Evolutionary conservation across 2,329 filamentous ascomycete species (phyloP), one percentile per base, ranked within the genome.

Genomic region (Aspergillus fischeri): DNA sequence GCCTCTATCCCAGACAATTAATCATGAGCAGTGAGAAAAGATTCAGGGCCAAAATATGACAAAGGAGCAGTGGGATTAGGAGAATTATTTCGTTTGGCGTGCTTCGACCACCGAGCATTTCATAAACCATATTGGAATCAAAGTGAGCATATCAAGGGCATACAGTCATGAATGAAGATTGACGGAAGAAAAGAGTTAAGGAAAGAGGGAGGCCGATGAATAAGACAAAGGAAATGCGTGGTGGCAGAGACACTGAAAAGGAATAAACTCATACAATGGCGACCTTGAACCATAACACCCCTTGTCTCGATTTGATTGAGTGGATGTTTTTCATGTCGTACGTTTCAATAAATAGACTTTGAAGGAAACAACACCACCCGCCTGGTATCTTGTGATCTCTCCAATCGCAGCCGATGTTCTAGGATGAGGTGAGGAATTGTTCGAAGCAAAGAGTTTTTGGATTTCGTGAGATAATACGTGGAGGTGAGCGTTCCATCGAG

Each of bases 1-100:
- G 54, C 57, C 60, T 59, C 61, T 65, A 62, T 56, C 61, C 58
- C 61, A 60, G 59, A 60, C 41, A 58, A 65, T 60, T 64, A 63
- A 60, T 59, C 64, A 62, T 57, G 59, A 62, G 61, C 55, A 60
- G 68, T 63, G 64, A 56, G 11, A 61, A 50, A 58, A 57, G 54
- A 54, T 49, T 60, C 56, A 58, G 58, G 45, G 48, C 42, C 56
- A 61, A 59, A 51, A 60, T 59, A 27, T 50, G 60, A 48, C 55
- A 50, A 29, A 53, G 41, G 50, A 55, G 62, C 59, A 56, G 56
- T 56, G 44, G 32, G 44, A 55, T 57, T 54, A 51, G 53, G 58
- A 62, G 57, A 61, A 61, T 57, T 52, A 59, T 58, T 17, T 17
- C 52, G 60, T 60, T 57, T 61, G 51, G 57, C 1, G 44, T 47